Percentiles rank a stretch among this genome's conserved stretches.
These are phyloP conservation scores for Cocos nucifera DNA, from an alignment of 176 grass and related monocot genomes.

Conservation along the genomic window DNA sequence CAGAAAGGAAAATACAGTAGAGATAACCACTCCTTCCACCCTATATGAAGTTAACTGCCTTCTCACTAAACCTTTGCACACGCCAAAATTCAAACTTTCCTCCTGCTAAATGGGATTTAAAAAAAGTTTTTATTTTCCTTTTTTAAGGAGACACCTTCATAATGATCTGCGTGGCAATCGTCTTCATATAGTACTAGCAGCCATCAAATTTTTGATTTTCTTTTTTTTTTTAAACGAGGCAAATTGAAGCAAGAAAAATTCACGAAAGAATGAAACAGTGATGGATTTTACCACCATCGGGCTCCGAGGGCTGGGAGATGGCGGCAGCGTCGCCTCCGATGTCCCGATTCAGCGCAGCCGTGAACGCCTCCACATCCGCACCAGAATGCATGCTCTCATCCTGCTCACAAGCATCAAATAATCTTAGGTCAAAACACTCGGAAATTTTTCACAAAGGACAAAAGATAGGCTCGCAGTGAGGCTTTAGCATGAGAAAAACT, in stretches of 20 bases:
- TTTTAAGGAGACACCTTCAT: too few species aligned
- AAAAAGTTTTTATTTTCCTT: too few species aligned
- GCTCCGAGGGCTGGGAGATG: conserved; percentile 28
- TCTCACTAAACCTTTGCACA: too few species aligned
- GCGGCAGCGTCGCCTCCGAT: conserved; percentile 40
- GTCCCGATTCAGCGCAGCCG: conserved; percentile 72
- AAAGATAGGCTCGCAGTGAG: not conserved
- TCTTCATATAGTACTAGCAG: too few species aligned
- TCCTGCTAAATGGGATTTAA: too few species aligned
- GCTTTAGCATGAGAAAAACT: not conserved
- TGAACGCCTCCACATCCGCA: conserved; percentile 87
- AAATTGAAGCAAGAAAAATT: not conserved
- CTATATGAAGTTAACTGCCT: too few species aligned
- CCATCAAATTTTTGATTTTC: too few species aligned
- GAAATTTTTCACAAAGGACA: not conserved
- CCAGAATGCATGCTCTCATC: conserved; percentile 91
- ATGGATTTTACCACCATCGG: conserved; percentile 29
- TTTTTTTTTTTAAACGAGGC: not conserved
- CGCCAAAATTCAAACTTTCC: too few species aligned
- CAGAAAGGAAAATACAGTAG: too few species aligned
- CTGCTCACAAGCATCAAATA: conserved; percentile 19
- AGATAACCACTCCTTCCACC: too few species aligned
- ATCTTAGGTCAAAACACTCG: not conserved
- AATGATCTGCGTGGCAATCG: too few species aligned
- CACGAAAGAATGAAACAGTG: not conserved